These are phyloP conservation scores for Hanseniaspora occidentalis DNA, from an alignment of 805 yeast genomes.

Conservation along the genomic window DNA sequence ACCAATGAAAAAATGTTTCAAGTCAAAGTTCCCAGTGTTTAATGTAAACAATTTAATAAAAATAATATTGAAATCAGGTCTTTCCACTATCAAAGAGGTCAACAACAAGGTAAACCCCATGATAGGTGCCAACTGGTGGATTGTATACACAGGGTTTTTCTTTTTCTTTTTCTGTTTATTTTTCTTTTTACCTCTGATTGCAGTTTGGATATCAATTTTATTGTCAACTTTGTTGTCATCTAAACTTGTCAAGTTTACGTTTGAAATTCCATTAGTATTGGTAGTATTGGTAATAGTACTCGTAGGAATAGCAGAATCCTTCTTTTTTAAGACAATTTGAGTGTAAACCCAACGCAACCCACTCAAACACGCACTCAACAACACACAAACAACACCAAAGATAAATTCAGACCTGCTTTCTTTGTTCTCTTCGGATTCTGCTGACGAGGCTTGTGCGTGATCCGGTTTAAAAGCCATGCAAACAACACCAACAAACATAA, in stretches of 20 bases:
- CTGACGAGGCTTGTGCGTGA: not conserved
- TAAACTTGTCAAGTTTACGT: no score
- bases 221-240: not conserved
- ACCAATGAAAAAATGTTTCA: slow-evolving; percentile 35
- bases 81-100: slow-evolving; percentile 61
- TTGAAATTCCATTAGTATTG: not conserved
- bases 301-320: slow-evolving; percentile 28
- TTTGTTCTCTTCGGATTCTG: slow-evolving; percentile 10
- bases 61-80: slow-evolving; percentile 25
- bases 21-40: slow-evolving; percentile 4
- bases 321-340: slow-evolving; percentile 38
- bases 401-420: slow-evolving; percentile 12
- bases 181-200: not conserved
- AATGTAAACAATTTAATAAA: slow-evolving; percentile 14
- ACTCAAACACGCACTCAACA: slow-evolving; percentile 67
- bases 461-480: slow-evolving; percentile 65
- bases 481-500: slow-evolving; percentile 76
- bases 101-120: slow-evolving; percentile 55
- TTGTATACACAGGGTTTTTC: slow-evolving; percentile 71
- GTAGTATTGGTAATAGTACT: not conserved
- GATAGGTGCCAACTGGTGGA: slow-evolving; percentile 71
- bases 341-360: slow-evolving; percentile 95
- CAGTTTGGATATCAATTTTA: slow-evolving; percentile 5
- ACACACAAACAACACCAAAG: slow-evolving; percentile 62
- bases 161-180: slow-evolving; percentile 12